These are phyloP conservation scores for Xylaria intraflava DNA, from an alignment of 495 filamentous ascomycete genomes.

Conservation along the genomic window DNA sequence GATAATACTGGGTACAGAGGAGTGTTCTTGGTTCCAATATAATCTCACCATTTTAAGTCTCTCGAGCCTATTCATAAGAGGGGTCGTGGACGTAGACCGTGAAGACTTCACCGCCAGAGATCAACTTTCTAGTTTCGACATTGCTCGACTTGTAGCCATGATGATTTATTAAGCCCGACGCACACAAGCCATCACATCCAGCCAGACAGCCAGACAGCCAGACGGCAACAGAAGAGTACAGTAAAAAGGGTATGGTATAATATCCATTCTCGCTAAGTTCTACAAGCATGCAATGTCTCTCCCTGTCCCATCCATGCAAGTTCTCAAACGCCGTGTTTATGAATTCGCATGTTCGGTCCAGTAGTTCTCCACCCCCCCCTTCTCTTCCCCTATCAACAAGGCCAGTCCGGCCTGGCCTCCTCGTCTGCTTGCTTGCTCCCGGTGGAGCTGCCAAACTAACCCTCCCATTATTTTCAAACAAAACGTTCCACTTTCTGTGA, in stretches of 20 bases:
- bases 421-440: background rate
- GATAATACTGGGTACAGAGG: too few species aligned
- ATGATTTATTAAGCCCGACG: too few species aligned
- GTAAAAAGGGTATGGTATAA: background rate
- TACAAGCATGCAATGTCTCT: constrained; percentile 9
- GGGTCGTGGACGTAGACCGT: too few species aligned
- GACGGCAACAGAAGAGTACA: background rate
- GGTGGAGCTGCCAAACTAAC: background rate
- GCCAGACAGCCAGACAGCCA: background rate
- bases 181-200: too few species aligned
- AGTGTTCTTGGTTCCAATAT: too few species aligned
- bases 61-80: too few species aligned
- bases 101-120: too few species aligned
- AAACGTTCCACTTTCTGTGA: background rate
- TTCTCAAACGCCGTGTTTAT: background rate
- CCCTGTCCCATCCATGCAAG: background rate
- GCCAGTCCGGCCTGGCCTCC: background rate
- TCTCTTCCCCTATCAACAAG: background rate
- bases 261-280: constrained; percentile 16
- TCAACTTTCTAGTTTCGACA: too few species aligned
- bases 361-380: background rate
- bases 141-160: too few species aligned
- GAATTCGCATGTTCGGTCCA: background rate
- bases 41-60: too few species aligned
- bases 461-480: background rate